These are phyloP conservation scores for Ophiocordyceps camponoti-rufipedis DNA, from an alignment of 2,329 filamentous ascomycete genomes.

Conservation along the genomic window DNA sequence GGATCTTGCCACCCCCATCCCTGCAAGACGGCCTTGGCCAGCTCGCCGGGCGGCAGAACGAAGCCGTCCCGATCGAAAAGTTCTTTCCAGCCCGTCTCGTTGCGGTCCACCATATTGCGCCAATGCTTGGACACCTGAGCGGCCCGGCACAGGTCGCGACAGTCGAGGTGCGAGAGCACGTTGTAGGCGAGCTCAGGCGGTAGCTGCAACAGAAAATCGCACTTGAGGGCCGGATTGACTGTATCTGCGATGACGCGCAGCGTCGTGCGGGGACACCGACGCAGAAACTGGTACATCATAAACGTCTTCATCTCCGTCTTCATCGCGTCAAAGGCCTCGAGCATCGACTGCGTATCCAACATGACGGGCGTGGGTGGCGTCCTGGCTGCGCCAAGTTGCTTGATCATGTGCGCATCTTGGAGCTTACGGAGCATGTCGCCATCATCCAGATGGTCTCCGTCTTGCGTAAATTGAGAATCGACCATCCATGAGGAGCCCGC, in stretches of 20 bases:
- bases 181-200: slow-evolving; percentile 78
- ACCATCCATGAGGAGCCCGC: slow-evolving; percentile 17
- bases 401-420: slow-evolving; percentile 6
- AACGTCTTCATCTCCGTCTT: slow-evolving; percentile 85
- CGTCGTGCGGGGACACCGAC: slow-evolving; percentile 72
- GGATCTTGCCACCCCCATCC: slow-evolving; percentile 98
- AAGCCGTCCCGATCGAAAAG: slow-evolving; percentile 76
- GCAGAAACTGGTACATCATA: slow-evolving; percentile 89
- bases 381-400: background rate
- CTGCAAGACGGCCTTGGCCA: slow-evolving; percentile 70
- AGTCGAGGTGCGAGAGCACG: slow-evolving; percentile 71
- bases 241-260: slow-evolving; percentile 77
- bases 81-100: slow-evolving; percentile 92
- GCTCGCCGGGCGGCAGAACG: slow-evolving; percentile 57
- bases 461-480: slow-evolving; percentile 21
- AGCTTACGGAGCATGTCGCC: slow-evolving; percentile 1
- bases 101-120: slow-evolving; percentile 77
- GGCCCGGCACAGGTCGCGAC: slow-evolving; percentile 70
- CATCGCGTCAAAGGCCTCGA: slow-evolving; percentile 82
- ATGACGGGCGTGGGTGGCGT: slow-evolving; percentile 19
- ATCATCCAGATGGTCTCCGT: slow-evolving; percentile 6
- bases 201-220: slow-evolving; percentile 72
- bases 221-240: slow-evolving; percentile 87
- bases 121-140: slow-evolving; percentile 90
- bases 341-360: slow-evolving; percentile 67